Evolutionary conservation across 768 basidiomycete species (phyloP), one percentile per base, ranked within the genome.

Genomic region (Suillus discolor): DNA sequence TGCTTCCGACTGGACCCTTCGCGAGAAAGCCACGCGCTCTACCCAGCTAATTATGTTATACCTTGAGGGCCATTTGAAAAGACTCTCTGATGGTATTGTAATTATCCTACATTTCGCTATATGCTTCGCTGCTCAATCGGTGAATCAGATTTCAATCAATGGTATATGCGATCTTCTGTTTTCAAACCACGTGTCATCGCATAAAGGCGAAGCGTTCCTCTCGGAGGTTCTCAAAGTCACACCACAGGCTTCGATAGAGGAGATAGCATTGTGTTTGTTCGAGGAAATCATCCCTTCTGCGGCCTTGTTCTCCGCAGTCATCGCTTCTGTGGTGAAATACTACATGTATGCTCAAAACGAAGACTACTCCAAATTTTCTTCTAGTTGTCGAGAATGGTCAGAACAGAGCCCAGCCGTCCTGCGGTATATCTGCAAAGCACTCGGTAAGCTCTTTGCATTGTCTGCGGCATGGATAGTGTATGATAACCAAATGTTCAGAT

Each of bases 301-400:
- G 3, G 77, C 85, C 0, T 71, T 85, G 7, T 89, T 85, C 77
- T 86, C 87, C 1, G 80, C 86, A 61, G 81, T 83, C 13, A 73
- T 90, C 49, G 79, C 84, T 4, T 82, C 84, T 62, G 81, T 89
- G 28, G 79, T 92, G 59, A 79, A 89, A 70, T 89, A 85, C 75
- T 91, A 86, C 69, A 76, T 90, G 16, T 77, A 80, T 1, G 73
- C 72, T 49, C 75, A 75, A 67, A 57, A 73, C 63, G 57, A 72
- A 20, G 79, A 78, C 6, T 49, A 70, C 16, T 36, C 75, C 28
- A 78, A 83, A 41, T 79, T 89, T 38, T 75, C 81, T 1, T 68
- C 66, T 20, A 69, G 85, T 36, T 74, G 76, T 38, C 64, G 68
- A 34, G 70, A 67, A 20, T 72, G 72, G 7, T 66, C 71, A 6